Evolutionary conservation across 768 basidiomycete species (phyloP).

Genomic region (Termitomyces sp.): DNA sequence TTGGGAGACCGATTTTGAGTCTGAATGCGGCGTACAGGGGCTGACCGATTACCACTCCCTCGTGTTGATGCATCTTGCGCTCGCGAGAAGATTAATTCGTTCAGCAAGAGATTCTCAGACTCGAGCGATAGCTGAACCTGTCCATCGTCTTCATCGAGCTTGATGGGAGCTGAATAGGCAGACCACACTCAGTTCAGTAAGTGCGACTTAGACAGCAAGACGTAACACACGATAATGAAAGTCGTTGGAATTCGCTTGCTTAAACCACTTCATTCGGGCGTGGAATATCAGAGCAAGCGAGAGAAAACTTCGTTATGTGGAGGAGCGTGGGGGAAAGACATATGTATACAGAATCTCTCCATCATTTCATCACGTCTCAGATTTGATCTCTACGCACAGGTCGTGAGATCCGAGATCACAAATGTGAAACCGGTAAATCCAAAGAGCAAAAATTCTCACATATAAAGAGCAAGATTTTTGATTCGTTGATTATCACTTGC

Average conservation of each 20-base stretch:
- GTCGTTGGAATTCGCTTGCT: neutral
- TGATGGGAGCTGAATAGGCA: neutral
- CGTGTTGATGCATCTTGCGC: neutral
- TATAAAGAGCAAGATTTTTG: too few relatives aligned
- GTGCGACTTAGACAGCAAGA: neutral
- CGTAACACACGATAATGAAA: neutral
- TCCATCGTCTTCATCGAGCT: neutral
- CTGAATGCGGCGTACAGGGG: neutral
- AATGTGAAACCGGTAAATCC: neutral
- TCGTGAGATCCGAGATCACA: neutral
- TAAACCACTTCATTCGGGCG: slow-evolving; percentile 2
- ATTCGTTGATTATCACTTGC: neutral
- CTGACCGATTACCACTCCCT: neutral
- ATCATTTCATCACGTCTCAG: neutral
- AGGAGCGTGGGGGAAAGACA: neutral
- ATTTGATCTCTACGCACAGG: neutral
- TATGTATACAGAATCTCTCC: neutral
- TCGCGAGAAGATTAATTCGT: neutral
- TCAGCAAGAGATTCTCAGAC: neutral
- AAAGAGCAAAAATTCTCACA: too few relatives aligned
- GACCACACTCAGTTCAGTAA: neutral
- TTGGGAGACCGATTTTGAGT: neutral
- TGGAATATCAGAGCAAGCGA: neutral
- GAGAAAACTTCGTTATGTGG: neutral
- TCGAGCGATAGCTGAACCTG: neutral